phyloP scores from a whole-genome alignment of 768 basidiomycete genomes.

The Amanita pseudoporphyria region DNA sequence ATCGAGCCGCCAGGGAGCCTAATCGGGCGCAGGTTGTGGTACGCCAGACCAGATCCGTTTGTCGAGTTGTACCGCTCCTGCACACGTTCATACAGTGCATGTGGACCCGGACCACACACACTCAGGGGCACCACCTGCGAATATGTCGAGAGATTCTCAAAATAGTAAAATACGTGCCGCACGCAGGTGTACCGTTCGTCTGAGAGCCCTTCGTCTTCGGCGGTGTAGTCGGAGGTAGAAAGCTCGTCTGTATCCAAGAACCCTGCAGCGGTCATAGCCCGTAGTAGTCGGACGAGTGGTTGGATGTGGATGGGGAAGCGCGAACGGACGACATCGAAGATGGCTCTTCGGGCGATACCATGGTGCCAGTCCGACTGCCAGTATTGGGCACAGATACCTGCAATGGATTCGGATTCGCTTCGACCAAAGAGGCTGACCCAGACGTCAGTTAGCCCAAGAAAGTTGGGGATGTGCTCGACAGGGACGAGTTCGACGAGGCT shows the following conservation, averaged over 20 bases:
- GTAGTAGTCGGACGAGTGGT: slow-evolving; percentile 60
- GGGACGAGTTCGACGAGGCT: slow-evolving; percentile 65
- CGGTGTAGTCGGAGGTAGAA: slow-evolving; percentile 38
- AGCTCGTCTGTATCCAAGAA: slow-evolving; percentile 69
- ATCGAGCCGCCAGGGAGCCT: slow-evolving; percentile 69
- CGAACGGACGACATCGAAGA: slow-evolving; percentile 74
- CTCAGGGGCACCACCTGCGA: slow-evolving; percentile 62
- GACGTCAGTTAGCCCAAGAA: slow-evolving; percentile 59
- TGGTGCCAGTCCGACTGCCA: slow-evolving; percentile 74
- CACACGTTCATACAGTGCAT: slow-evolving; percentile 64
- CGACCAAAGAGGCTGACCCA: slow-evolving; percentile 78
- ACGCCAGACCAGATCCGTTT: slow-evolving; percentile 41
- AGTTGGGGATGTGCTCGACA: slow-evolving; percentile 70
- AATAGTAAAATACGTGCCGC: slow-evolving; percentile 65
- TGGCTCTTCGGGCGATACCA: slow-evolving; percentile 59
- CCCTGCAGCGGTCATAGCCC: slow-evolving; percentile 68
- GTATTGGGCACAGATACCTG: slow-evolving; percentile 68
- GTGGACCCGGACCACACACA: slow-evolving; percentile 47
- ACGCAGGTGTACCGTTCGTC: slow-evolving; percentile 52
- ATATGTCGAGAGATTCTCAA: slow-evolving; percentile 61
- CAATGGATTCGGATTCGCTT: slow-evolving; percentile 55
- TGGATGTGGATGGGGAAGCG: slow-evolving; percentile 76
- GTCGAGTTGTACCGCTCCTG: slow-evolving; percentile 50
- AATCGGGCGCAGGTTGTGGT: slow-evolving; percentile 56
- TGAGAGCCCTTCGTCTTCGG: slow-evolving; percentile 27